Evolutionary conservation across 257 asterid species (phyloP).

Genomic region (Fraxinus pennsylvanica): DNA sequence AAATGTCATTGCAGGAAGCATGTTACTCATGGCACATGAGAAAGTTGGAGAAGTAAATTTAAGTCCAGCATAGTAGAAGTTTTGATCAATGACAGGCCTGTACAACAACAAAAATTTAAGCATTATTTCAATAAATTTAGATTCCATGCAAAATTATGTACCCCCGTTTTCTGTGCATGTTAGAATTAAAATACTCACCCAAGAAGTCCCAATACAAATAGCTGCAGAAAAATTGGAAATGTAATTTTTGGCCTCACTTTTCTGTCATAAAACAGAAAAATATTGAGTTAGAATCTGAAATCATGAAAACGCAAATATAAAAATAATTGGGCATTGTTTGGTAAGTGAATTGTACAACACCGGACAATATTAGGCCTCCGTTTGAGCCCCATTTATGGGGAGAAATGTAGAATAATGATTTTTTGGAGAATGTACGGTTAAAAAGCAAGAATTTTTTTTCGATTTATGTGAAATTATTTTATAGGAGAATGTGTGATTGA

Average conservation of each 20-base stretch:
- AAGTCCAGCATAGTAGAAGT: constrained; percentile 82
- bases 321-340: not conserved
- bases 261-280: constrained; percentile 35
- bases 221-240: constrained; percentile 73
- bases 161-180: not conserved
- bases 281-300: not conserved
- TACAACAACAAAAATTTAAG: not conserved
- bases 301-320: not conserved
- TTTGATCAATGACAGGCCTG: constrained; percentile 95
- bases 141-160: not conserved
- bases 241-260: constrained; percentile 91
- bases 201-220: constrained; percentile 82
- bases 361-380: not conserved
- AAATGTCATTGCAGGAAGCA: constrained; percentile 91
- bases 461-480: too few species aligned
- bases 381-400: too few species aligned
- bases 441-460: too few species aligned
- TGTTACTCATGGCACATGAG: constrained; percentile 92
- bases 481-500: too few species aligned
- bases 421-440: too few species aligned
- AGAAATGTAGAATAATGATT: too few species aligned
- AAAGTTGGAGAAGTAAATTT: constrained; percentile 81
- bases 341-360: not conserved
- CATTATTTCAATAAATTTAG: not conserved
- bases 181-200: constrained; percentile 55